phyloP scores from a whole-genome alignment of 2,329 filamentous ascomycete species.

The Pyrenophora tritici-repentis region DNA sequence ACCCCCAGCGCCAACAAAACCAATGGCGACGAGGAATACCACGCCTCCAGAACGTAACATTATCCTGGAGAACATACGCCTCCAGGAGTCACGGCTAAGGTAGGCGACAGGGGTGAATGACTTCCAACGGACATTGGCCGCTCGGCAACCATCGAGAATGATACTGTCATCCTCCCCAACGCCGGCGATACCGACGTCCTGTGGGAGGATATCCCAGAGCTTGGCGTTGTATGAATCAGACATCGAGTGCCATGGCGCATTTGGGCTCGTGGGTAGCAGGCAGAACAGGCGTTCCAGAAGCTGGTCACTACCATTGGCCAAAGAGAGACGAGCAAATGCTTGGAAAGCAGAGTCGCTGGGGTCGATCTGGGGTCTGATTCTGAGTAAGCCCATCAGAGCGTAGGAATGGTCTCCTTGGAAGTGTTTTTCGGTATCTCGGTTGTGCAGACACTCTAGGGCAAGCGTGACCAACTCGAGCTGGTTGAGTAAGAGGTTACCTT shows the following conservation, averaged over 20 bases:
- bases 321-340: constrained; percentile 54
- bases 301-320: constrained; percentile 53
- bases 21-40: constrained; percentile 22
- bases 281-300: constrained; percentile 55
- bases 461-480: constrained; percentile 51
- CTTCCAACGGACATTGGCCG: constrained; percentile 53
- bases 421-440: constrained; percentile 46
- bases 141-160: constrained; percentile 50
- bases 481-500: constrained; percentile 49
- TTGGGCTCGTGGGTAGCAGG: constrained; percentile 42
- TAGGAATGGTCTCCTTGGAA: constrained; percentile 52
- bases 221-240: constrained; percentile 49
- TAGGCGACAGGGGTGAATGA: constrained; percentile 44
- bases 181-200: constrained; percentile 48
- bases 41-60: constrained; percentile 26
- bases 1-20: constrained; percentile 14
- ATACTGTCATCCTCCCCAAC: constrained; percentile 51
- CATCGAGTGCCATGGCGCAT: constrained; percentile 50
- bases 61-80: constrained; percentile 28
- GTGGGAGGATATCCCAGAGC: constrained; percentile 55
- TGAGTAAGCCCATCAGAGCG: constrained; percentile 54
- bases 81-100: constrained; percentile 32
- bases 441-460: constrained; percentile 49
- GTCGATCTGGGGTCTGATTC: constrained; percentile 48
- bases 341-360: constrained; percentile 52